phyloP scores from a whole-genome alignment of 768 basidiomycete species.

The Lyophyllum shimeji region DNA sequence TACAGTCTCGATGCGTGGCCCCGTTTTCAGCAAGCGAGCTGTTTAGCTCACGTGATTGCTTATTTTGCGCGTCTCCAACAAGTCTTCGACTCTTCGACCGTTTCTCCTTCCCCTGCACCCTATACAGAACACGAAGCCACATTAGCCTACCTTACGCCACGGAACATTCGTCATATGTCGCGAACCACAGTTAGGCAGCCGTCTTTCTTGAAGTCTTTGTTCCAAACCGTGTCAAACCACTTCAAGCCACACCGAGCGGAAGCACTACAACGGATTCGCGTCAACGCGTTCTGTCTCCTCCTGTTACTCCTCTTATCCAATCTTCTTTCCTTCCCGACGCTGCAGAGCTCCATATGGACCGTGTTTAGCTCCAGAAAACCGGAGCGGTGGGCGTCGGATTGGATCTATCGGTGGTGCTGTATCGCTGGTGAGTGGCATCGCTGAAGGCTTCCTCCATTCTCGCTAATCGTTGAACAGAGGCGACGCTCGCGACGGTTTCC shows the following conservation, averaged over 20 bases:
- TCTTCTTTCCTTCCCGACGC: slow-evolving; percentile 39
- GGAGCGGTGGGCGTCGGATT: slow-evolving; percentile 32
- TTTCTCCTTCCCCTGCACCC: no score
- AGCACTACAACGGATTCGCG: slow-evolving; percentile 41
- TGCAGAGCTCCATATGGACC: slow-evolving; percentile 32
- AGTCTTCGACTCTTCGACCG: no score
- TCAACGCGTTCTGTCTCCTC: slow-evolving; percentile 36
- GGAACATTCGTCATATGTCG: no score
- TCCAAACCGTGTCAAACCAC: slow-evolving; percentile 25
- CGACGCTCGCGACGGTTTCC: slow-evolving; percentile 29
- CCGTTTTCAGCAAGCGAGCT: no score
- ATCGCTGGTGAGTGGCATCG: slow-evolving; percentile 32
- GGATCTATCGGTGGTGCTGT: slow-evolving; percentile 38
- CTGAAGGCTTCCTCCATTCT: not conserved
- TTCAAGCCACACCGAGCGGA: slow-evolving; percentile 47
- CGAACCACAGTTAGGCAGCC: not conserved
- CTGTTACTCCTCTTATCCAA: slow-evolving; percentile 34
- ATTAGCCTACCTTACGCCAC: no score
- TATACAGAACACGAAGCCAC: no score
- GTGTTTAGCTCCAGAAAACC: slow-evolving; percentile 21
- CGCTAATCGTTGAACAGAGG: slow-evolving; percentile 26
- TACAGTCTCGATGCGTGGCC: no score
- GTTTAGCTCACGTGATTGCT: no score
- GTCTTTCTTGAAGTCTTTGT: slow-evolving; percentile 15
- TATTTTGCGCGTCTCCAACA: no score